Conservation (phyloP, 805 yeast genomes). For the Pichia kluyveri region DNA sequence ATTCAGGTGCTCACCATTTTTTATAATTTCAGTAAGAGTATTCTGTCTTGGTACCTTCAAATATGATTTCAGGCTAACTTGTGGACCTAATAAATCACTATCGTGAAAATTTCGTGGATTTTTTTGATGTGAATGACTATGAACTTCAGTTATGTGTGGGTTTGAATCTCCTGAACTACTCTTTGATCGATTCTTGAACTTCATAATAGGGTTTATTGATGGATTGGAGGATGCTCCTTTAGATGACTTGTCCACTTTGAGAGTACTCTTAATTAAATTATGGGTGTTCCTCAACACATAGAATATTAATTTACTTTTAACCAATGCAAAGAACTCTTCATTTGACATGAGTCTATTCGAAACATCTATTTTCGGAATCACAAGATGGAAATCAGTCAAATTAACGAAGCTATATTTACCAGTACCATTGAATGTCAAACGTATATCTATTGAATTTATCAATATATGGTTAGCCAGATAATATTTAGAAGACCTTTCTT, state of each 20-base stretch:
- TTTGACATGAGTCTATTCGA: constrained; percentile 61
- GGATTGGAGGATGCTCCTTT: constrained; percentile 6
- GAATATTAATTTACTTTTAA: constrained; percentile 53
- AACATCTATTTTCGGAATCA: constrained; percentile 55
- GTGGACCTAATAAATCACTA: constrained; percentile 17
- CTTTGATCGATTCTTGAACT: not conserved
- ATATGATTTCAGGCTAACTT: not conserved
- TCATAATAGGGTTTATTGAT: constrained; percentile 5
- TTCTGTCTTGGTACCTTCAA: too few species aligned
- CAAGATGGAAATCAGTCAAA: constrained; percentile 61
- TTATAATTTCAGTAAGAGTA: not conserved
- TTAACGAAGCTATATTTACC: constrained; percentile 63
- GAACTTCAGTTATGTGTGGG: not conserved
- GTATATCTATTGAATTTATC: constrained; percentile 27
- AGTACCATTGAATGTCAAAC: constrained; percentile 72
- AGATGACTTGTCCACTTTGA: constrained; percentile 23
- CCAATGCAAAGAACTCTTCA: constrained; percentile 52
- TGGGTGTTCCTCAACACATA: constrained; percentile 61
- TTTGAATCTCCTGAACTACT: not conserved
- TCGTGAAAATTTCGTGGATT: constrained; percentile 14
- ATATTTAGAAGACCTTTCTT: constrained; percentile 34
- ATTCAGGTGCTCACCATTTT: not conserved
- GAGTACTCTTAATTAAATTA: constrained; percentile 67
- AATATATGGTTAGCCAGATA: constrained; percentile 29
- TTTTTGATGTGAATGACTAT: constrained; percentile 12